Base-by-base conservation (phyloP, 345 rosid species). In the Eucalyptus brandiana region DNA sequence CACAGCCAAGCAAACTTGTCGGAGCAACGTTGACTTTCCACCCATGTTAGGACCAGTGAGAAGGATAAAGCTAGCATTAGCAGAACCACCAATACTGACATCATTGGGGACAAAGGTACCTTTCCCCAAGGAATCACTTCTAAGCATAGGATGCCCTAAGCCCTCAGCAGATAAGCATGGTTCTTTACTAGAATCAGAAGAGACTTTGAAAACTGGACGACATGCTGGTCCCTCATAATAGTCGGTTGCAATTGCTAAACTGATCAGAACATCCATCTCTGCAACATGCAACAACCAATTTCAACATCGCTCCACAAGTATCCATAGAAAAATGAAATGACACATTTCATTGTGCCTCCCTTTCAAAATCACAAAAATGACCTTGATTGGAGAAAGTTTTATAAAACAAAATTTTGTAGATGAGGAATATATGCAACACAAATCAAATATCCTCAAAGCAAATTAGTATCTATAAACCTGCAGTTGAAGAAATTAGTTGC, bases 11-110 rank as follows among this genome's bases (percentile, higher is more conserved):
- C 99, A 97, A 91, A 97, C 97, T 95, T 98, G 99, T 54, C 99
- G 99, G 90, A 98, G 98, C 91, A 98, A 97, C 87, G 99, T 98
- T 87, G 99, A 98, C 92, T 98, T 98, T 89, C 99, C 99, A 90
- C 99, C 99, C 99, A 98, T 98, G 91, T 98, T 98, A 87, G 99
- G 99, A 92, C 99, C 99, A 34, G 99, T 96, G 87, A 98, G 99
- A 88, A 98, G 98, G 90, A 98, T 91, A 94, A 98, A 98, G 88
- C 96, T 92, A 89, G 98, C 96, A 89, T 93, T 90, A 90, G 87
- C 92, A 87, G 90, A 85, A 91, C 99, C 97, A 76, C 99, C 98
- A 48, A 98, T 91, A 87, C 81, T 91, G 86, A 97, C 91, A 90
- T 98, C 94, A 93, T 98, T 98, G 86, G 99, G 96, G 86, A 98